Base-by-base conservation (phyloP, 148 eudicot species). In the Drosera capensis region DNA sequence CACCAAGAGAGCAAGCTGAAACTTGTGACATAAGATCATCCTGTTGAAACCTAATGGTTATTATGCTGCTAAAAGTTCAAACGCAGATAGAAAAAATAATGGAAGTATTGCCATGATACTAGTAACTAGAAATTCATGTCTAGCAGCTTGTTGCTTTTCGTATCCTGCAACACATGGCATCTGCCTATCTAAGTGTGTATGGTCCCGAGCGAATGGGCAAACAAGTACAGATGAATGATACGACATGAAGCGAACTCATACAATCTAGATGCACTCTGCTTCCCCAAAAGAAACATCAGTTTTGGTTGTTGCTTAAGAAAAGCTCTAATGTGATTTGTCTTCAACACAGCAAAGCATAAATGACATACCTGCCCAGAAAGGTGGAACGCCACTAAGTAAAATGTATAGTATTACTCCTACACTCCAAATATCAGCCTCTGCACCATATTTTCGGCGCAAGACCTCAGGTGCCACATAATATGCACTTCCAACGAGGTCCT, bases 391-490 rank as follows among this genome's bases (percentile, higher is more conserved):
- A 63, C 97, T 83, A 34, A 88, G 87, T 41, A 88, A 65, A 17
- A 88, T 84, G 66, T 88, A 88, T 14, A 88, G 66, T 64, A 90
- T 90, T 52, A 90, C 95, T 43, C 97, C 97, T 40, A 84, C 94
- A 68, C 97, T 88, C 94, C 94, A 90, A 54, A 90, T 70, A 70
- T 84, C 97, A 65, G 87, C 95, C 62, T 90, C 95, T 31, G 75
- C 78, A 40, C 99, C 73, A 52, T 90, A 90, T 46, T 51, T 61
- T 40, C 99, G 72, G 3, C 82, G 87, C 62, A 90, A 52, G 29
- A 90, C 93, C 68, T 90, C 99, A 56, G 99, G 99, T 39, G 99
- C 99, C 30, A 90, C 85, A 68, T 90, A 90, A 71, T 84, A 90
- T 48, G 99, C 99, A 73, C 99, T 90, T 51, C 99, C 99, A 44